Conservation (phyloP, 2,329 filamentous ascomycete genomes). For the Colletotrichum liaoningense region DNA sequence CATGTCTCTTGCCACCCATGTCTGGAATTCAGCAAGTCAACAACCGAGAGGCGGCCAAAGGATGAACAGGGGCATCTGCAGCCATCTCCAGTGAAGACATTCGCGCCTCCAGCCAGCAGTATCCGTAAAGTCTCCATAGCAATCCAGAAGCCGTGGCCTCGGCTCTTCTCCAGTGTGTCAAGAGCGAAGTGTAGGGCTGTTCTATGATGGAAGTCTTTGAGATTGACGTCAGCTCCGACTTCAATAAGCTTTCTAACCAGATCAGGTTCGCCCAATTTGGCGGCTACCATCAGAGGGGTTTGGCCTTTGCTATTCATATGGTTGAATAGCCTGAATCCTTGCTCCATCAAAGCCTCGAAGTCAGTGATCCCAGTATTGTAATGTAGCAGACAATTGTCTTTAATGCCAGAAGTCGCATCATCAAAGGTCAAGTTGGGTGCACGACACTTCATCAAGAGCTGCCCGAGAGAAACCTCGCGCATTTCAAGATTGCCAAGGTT, state of each 20-base stretch:
- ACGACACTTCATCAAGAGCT: neutral
- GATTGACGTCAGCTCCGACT: neutral
- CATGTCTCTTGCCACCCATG: accelerated
- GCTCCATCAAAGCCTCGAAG: neutral
- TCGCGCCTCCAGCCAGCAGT: neutral
- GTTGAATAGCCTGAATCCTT: neutral
- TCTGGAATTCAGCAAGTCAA: neutral
- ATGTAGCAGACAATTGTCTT: neutral
- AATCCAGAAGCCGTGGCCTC: accelerated
- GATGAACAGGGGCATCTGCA: slow-evolving; percentile 8
- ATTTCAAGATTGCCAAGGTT: no score
- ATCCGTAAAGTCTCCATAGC: neutral
- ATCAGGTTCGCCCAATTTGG: accelerated
- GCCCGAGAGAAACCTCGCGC: neutral
- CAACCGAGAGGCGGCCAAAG: neutral
- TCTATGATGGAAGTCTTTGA: neutral
- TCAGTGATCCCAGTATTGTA: neutral
- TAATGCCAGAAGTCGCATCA: accelerated
- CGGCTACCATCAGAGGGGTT: neutral
- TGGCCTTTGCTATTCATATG: neutral
- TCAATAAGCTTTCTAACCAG: neutral
- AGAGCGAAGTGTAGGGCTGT: neutral
- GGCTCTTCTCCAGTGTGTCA: accelerated
- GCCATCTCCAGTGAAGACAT: neutral
- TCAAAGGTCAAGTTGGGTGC: neutral